Percentiles rank a stretch among this genome's conserved stretches.
phyloP scores from a whole-genome alignment of 306 rosid genomes.

The Delonix regia region DNA sequence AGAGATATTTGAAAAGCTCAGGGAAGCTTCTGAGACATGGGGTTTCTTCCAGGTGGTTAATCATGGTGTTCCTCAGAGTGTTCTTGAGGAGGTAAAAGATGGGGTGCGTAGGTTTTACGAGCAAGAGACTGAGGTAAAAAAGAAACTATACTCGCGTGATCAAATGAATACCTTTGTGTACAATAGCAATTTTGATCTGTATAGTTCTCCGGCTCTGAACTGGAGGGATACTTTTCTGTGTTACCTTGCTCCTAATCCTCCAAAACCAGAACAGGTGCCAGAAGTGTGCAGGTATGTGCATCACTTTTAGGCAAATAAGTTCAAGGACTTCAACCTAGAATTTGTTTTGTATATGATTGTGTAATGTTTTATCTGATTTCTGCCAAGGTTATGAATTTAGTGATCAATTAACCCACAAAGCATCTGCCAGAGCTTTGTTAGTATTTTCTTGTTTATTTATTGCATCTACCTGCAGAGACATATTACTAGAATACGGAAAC shows the following conservation, averaged over 20 bases:
- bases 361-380: too few relatives aligned
- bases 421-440: too few relatives aligned
- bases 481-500: conserved; percentile 42
- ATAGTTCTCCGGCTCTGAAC: conserved; percentile 39
- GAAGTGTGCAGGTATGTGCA: conserved; percentile 38
- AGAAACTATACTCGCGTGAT: conserved; percentile 39
- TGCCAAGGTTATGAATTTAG: too few relatives aligned
- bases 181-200: conserved; percentile 46
- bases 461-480: conserved; percentile 32
- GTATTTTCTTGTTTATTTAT: background rate
- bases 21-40: conserved; percentile 46
- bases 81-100: conserved; percentile 38
- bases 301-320: background rate
- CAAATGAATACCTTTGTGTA: conserved; percentile 15
- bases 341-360: too few relatives aligned
- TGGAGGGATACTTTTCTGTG: conserved; percentile 43
- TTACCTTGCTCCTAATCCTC: conserved; percentile 35
- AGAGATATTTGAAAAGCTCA: background rate
- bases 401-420: too few relatives aligned
- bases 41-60: conserved; percentile 54
- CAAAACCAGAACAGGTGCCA: conserved; percentile 41
- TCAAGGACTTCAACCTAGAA: background rate
- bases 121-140: conserved; percentile 45
- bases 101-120: conserved; percentile 49
- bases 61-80: conserved; percentile 45